A percentile compares a stretch with the other conserved stretches of the same genome.
These are phyloP conservation scores for Yueomyces sp. DNA, from an alignment of 1,139 yeast genomes.

Conservation along the genomic window DNA sequence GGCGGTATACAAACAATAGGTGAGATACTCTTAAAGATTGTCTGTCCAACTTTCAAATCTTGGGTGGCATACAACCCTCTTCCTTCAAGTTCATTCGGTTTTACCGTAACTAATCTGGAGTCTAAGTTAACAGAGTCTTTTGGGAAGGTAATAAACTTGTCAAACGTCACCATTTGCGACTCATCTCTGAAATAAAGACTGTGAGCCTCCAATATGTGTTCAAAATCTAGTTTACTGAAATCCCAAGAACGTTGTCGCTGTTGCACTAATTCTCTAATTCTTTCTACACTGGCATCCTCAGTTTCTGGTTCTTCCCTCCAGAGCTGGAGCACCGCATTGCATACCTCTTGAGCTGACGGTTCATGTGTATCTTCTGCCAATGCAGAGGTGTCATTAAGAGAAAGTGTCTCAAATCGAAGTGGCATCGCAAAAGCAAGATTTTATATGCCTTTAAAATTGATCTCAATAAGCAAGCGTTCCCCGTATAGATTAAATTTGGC, in stretches of 20 bases:
- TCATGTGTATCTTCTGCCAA: constrained; percentile 4
- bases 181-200: constrained; percentile 29
- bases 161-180: neutral
- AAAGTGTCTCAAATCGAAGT: constrained; percentile 9
- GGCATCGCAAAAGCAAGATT: constrained; percentile 4
- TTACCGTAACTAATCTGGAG: no score
- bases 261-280: constrained; percentile 42
- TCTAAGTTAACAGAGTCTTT: no score
- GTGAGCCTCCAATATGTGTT: constrained; percentile 39
- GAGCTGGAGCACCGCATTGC: constrained; percentile 45
- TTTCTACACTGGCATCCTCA: constrained; percentile 30
- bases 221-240: constrained; percentile 37
- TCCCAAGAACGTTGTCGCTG: constrained; percentile 47
- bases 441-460: no score
- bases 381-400: constrained; percentile 11
- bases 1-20: constrained; percentile 66
- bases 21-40: constrained; percentile 45
- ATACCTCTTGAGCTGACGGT: constrained; percentile 56
- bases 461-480: no score
- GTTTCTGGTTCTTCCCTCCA: constrained; percentile 62
- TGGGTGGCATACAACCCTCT: constrained; percentile 37
- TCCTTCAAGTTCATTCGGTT: constrained; percentile 24
- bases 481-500: no score
- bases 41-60: constrained; percentile 35
- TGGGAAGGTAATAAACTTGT: neutral